Evolutionary conservation across 2,329 filamentous ascomycete genomes (phyloP).

Genomic region (Calonectria pseudoturangicola): DNA sequence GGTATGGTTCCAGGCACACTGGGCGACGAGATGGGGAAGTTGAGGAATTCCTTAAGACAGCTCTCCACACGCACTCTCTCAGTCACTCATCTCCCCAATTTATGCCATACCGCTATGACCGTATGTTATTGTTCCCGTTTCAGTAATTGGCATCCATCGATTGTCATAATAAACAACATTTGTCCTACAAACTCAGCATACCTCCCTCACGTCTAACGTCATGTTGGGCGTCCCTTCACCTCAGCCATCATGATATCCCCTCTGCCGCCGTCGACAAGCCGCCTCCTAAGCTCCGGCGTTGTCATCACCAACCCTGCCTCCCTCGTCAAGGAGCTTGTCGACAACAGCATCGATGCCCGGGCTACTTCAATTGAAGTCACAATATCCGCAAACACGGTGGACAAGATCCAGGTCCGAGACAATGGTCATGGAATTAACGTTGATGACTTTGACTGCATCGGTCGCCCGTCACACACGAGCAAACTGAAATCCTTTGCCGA

Average conservation of each 20-base stretch:
- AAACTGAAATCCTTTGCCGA: conserved; percentile 81
- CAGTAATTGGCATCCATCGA: conserved; percentile 10
- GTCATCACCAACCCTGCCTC: conserved; percentile 75
- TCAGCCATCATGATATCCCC: conserved; percentile 68
- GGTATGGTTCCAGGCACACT: conserved; percentile 6
- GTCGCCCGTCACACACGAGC: conserved; percentile 82
- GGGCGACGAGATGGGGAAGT: neutral
- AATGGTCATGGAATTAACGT: conserved; percentile 82
- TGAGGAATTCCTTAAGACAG: conserved; percentile 14
- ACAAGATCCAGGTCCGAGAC: conserved; percentile 81
- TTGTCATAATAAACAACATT: conserved; percentile 14
- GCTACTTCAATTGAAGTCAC: conserved; percentile 80
- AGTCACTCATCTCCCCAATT: conserved; percentile 19
- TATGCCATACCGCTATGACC: conserved; percentile 27
- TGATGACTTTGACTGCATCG: conserved; percentile 77
- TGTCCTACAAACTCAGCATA: neutral
- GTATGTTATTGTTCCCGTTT: conserved; percentile 28
- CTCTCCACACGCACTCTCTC: conserved; percentile 10
- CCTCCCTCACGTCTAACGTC: conserved; percentile 29
- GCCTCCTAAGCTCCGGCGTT: conserved; percentile 76
- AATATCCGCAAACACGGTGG: conserved; percentile 79
- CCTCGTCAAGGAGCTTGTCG: conserved; percentile 84
- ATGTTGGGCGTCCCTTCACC: conserved; percentile 34
- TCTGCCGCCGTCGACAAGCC: conserved; percentile 69
- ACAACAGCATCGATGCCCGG: conserved; percentile 84